Conservation (phyloP, 345 rosid species). For the Gossypium ekmanianum region DNA sequence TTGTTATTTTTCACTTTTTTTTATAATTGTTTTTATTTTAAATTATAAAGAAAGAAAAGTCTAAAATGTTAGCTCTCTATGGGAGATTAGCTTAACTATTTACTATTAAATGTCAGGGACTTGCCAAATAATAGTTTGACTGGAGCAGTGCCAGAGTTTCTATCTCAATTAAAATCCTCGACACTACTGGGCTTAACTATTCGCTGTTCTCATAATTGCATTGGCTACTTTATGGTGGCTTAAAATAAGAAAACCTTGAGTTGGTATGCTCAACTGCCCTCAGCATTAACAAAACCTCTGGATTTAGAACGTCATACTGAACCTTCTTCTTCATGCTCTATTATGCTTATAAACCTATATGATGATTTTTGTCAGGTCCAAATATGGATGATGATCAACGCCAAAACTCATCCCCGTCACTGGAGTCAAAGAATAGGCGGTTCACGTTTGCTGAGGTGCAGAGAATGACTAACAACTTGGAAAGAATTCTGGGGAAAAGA, state of each 20-base stretch:
- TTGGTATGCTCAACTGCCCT: slow-evolving; percentile 2
- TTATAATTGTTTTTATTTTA: too few species aligned
- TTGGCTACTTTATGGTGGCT: slow-evolving; percentile 7
- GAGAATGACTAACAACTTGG: slow-evolving; percentile 37
- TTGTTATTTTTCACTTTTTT: too few species aligned
- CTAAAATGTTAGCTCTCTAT: neutral
- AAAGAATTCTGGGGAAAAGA: slow-evolving; percentile 38
- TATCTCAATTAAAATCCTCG: slow-evolving; percentile 21
- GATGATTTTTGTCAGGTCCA: neutral
- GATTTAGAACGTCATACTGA: neutral
- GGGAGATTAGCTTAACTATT: neutral
- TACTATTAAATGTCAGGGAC: slow-evolving; percentile 17
- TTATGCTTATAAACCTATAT: neutral
- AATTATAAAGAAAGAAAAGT: too few species aligned
- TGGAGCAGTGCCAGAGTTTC: slow-evolving; percentile 23
- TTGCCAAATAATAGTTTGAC: slow-evolving; percentile 29
- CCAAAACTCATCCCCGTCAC: neutral
- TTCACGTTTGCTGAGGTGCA: slow-evolving; percentile 36
- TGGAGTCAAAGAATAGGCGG: slow-evolving; percentile 21
- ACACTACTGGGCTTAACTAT: slow-evolving; percentile 10
- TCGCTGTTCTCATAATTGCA: neutral
- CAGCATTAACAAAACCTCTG: neutral
- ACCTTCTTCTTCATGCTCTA: neutral
- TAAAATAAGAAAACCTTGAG: slow-evolving; percentile 3
- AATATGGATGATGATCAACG: neutral